Evolutionary conservation across 768 basidiomycete genomes (phyloP), one percentile per base, ranked within the genome.

Genomic region (Leccinum aurantiacum): DNA sequence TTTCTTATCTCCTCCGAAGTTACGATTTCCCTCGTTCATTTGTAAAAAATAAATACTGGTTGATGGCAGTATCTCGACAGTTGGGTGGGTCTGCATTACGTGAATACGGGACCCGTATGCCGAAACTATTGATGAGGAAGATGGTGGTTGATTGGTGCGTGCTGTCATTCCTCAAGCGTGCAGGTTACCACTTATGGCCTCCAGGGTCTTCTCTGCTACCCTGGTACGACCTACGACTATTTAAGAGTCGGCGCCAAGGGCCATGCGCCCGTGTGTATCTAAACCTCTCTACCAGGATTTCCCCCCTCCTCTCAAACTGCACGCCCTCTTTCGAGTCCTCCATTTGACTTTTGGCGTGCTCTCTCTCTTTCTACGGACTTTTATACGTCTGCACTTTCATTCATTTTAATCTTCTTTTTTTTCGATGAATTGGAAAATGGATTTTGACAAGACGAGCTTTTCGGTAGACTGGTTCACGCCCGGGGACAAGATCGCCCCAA

Each of bases 381-480:
- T 51, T 31, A 55, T 27, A n/a, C 37, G 49, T 54, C 60, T 56
- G 33, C 38, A 33, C 50, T 52, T 56, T 49, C 54, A 29, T 54
- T 65, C 56, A 22, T 53, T 53, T 31, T 61, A 47, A 50, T 57
- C 59, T 24, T 29, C 19, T n/a, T 6, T 60, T 58, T 19, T 29
- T 25, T 50, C 37, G 19, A 48, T 52, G 46, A 52, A 54, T 65
- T 65, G 59, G 59, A 61, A 62, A 38, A 74, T 74, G 74, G 72
- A 74, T 51, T 72, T 74, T 58, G 72, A 63, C 64, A 70, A 66
- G 59, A 67, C 74, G 11, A 72, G 63, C 13, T 67, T 75, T 48
- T 69, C 65, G 11, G 69, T 74, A 10, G 73, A 74, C 50, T 72
- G 68, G 64, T 74, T 65, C 54, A 69, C 66, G 15, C 69, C 72